These are phyloP conservation scores for Apium graveolens DNA, from an alignment of 129 eudicot genomes.

Conservation along the genomic window DNA sequence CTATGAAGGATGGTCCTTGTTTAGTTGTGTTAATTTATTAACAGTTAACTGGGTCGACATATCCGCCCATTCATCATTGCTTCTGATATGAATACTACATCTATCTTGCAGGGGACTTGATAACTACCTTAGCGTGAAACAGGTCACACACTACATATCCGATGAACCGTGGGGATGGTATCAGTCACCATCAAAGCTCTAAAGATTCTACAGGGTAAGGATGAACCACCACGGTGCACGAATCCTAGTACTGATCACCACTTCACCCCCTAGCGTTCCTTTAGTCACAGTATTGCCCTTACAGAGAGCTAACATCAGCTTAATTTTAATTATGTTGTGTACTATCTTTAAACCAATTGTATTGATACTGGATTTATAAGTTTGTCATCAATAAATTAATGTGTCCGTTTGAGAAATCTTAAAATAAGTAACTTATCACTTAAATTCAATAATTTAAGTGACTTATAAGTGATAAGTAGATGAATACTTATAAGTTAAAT, in stretches of 20 bases:
- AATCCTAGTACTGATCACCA: background rate
- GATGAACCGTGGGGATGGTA: constrained; percentile 96
- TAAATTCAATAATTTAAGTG: no score
- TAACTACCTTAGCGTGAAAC: constrained; percentile 83
- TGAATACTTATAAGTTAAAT: no score
- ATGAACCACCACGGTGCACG: background rate
- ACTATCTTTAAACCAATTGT: background rate
- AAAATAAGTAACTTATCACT: no score
- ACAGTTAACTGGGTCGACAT: background rate
- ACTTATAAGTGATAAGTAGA: no score
- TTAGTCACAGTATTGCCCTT: background rate
- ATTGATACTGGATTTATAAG: background rate
- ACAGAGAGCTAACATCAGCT: background rate
- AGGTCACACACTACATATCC: constrained; percentile 74
- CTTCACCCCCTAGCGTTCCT: no score
- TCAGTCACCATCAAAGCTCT: constrained; percentile 74
- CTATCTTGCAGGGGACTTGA: constrained; percentile 76
- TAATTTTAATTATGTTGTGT: background rate
- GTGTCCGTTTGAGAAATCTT: no score
- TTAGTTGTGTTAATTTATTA: background rate
- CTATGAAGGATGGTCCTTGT: background rate
- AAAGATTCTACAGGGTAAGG: background rate
- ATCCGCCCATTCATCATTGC: background rate
- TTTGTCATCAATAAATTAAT: background rate
- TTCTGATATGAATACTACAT: background rate